Evolutionary conservation across 768 basidiomycete genomes (phyloP), one percentile per base, ranked within the genome.

Genomic region (Podaxis mareebaensis): DNA sequence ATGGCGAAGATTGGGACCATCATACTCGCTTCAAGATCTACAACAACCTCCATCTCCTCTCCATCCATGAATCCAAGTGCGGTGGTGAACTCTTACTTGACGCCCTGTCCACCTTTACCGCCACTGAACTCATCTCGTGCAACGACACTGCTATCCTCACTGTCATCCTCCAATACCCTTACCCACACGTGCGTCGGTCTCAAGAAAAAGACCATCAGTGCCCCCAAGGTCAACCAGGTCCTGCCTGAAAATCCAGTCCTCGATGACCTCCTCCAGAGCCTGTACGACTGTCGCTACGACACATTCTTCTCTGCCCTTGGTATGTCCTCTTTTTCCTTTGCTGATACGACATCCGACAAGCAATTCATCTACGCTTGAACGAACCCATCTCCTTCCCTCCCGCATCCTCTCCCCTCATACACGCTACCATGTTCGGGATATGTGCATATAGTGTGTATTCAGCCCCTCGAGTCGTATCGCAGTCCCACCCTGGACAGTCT

Each of bases 1-100:
- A 94, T 73, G 96, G 96, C 0, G 96, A 96, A 51, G 96, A 99
- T 77, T 99, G 96, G 96, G 96, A 99, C 74, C 82, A 96, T 59
- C 86, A 95, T 42, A 99, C 98, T 75, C 86, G 96, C 51, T 85
- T 98, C 69, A 99, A 99, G 76, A 96, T 98, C 46, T 99, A 99
- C 79, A 86, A 87, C 56, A 96, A 91, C 53, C 79, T 97, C 0
- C 91, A 96, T 71, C 79, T 90, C 49, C 77, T 96, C 36, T 91
- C 93, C 33, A 90, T 93, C 65, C 90, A 96, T n/a, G 89, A 96
- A 70, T 98, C 98, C 81, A 89, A 92, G 70, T 85, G 85, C 20
- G 95, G 87, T 4, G 88, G 88, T n/a, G 87, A 89, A 40, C 85
- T 97, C 10, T 81, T 99, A 63, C 84, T 95, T 53, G 96, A 99